A percentile compares a stretch with the other conserved stretches of the same genome.
Evolutionary conservation across 2,329 filamentous ascomycete genomes (phyloP).

Genomic region (Ceratocystis eucalypticola): DNA sequence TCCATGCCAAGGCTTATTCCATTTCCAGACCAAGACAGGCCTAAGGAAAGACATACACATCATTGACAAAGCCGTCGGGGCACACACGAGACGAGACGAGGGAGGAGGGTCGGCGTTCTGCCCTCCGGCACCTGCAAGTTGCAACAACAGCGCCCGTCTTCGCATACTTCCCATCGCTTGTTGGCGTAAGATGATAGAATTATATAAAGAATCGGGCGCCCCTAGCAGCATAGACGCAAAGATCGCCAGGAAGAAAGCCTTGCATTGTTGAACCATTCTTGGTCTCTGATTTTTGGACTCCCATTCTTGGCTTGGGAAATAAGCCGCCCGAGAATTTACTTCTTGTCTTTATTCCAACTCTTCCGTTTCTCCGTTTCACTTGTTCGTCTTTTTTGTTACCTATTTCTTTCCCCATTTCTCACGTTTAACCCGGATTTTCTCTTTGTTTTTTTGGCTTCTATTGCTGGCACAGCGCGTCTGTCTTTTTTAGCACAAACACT

Average conservation of each 20-base stretch:
- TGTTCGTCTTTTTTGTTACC: not conserved
- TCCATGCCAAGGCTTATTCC: no score
- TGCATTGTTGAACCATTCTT: not conserved
- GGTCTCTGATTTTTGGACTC: not conserved
- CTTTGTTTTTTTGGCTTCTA: not conserved
- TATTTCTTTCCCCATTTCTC: not conserved
- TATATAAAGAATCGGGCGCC: constrained; percentile 5
- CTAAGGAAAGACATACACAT: no score
- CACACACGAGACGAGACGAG: not conserved
- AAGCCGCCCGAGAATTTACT: not conserved
- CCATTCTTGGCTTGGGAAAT: not conserved
- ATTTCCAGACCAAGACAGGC: no score
- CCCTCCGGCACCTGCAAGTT: not conserved
- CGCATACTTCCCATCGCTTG: not conserved
- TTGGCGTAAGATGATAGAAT: no score
- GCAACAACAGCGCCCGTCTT: not conserved
- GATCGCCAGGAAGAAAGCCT: not conserved
- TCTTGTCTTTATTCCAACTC: not conserved
- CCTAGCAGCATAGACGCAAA: not conserved
- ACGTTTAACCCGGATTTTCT: not conserved
- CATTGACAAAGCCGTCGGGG: not conserved
- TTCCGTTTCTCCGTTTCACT: not conserved
- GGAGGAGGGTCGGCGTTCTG: not conserved
- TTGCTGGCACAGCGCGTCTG: not conserved
- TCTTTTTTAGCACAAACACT: constrained; percentile 19